These are phyloP conservation scores for Anisodus tanguticus DNA, from an alignment of 257 asterid species.

Conservation along the genomic window DNA sequence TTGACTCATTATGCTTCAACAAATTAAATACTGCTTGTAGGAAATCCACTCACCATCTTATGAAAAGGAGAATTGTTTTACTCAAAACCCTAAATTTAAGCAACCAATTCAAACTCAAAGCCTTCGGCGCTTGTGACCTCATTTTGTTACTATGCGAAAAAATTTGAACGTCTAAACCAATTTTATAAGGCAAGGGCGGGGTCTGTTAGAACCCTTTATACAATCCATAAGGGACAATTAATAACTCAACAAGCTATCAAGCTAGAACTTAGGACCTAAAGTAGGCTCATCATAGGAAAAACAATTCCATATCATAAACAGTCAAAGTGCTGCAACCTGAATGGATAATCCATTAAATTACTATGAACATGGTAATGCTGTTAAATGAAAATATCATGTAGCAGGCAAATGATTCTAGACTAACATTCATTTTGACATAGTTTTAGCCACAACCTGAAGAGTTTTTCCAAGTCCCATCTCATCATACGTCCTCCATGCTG, in stretches of 20 bases:
- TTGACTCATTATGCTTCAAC: no score
- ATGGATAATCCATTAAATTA: neutral
- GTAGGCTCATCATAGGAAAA: neutral
- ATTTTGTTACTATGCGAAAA: neutral
- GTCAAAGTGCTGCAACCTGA: neutral
- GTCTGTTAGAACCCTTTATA: neutral
- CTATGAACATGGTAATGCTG: neutral
- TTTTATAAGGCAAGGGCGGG: neutral
- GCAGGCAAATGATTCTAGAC: slow-evolving; percentile 1
- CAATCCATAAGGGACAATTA: neutral
- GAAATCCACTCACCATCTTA: no score
- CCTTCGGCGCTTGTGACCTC: neutral
- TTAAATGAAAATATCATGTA: neutral
- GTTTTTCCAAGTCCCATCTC: slow-evolving; percentile 99
- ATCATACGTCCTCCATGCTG: slow-evolving; percentile 94
- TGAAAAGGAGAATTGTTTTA: no score
- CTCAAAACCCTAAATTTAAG: neutral
- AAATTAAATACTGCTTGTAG: no score
- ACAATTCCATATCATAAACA: neutral
- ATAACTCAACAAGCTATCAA: slow-evolving; percentile 14
- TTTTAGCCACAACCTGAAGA: slow-evolving; percentile 63
- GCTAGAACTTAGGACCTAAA: slow-evolving; percentile 5
- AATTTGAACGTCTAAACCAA: neutral
- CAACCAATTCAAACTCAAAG: neutral
- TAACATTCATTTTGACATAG: neutral